Percentiles rank a stretch among this genome's conserved stretches.
Evolutionary conservation across 2,329 filamentous ascomycete species (phyloP).

Genomic region (Calonectria crousiana): DNA sequence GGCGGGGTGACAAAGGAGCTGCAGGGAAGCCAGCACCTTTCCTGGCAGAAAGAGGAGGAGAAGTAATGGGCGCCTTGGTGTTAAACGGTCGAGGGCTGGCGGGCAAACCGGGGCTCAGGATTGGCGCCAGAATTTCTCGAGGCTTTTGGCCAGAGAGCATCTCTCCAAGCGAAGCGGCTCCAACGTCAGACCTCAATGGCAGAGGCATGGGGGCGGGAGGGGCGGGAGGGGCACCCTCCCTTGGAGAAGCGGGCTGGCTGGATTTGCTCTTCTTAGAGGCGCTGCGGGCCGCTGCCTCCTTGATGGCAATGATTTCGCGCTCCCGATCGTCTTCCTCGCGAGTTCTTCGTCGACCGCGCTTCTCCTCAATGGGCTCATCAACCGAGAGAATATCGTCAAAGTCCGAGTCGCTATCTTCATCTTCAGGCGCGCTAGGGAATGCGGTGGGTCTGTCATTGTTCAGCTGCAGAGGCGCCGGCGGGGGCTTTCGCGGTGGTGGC

Average conservation of each 20-base stretch:
- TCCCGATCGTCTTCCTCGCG: slow-evolving; percentile 88
- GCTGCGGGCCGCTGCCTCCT: slow-evolving; percentile 78
- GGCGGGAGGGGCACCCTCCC: slow-evolving; percentile 51
- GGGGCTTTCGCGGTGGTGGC: slow-evolving; percentile 80
- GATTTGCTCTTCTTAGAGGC: slow-evolving; percentile 79
- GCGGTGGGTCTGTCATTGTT: slow-evolving; percentile 42
- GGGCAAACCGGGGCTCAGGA: slow-evolving; percentile 72
- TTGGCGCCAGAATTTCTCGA: slow-evolving; percentile 53
- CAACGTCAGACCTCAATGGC: slow-evolving; percentile 53
- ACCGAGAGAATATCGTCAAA: slow-evolving; percentile 84
- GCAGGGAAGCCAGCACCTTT: slow-evolving; percentile 57
- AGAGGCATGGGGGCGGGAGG: slow-evolving; percentile 54
- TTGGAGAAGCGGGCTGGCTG: slow-evolving; percentile 44
- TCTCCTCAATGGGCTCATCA: slow-evolving; percentile 69
- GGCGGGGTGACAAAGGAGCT: slow-evolving; percentile 76
- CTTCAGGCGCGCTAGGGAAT: slow-evolving; percentile 55
- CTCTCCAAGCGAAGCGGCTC: slow-evolving; percentile 64
- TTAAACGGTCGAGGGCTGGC: slow-evolving; percentile 70
- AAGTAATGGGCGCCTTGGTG: slow-evolving; percentile 63
- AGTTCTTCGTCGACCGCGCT: slow-evolving; percentile 84
- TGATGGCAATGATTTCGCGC: slow-evolving; percentile 75
- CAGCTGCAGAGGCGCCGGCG: slow-evolving; percentile 86
- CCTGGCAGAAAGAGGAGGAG: slow-evolving; percentile 78
- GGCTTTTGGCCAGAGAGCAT: slow-evolving; percentile 58
- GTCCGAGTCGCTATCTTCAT: slow-evolving; percentile 80